Conservation (phyloP, 2,329 filamentous ascomycete species). For the Cadophora sp. region DNA sequence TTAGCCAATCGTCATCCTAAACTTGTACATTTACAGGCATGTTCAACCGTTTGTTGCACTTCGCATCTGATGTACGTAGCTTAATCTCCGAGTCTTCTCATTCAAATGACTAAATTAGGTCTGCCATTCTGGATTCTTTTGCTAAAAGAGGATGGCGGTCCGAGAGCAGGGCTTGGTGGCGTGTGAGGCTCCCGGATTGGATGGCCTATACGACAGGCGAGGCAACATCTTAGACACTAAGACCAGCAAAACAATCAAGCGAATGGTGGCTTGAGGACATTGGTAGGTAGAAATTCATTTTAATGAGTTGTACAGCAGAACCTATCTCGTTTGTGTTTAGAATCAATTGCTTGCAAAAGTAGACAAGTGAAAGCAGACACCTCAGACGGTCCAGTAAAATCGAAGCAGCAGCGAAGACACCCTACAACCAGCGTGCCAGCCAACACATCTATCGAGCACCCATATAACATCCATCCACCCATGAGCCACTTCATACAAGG, state of each 20-base stretch:
- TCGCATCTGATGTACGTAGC: constrained; percentile 2
- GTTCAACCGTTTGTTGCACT: background rate
- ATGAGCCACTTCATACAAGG: background rate
- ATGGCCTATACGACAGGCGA: background rate
- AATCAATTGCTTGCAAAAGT: background rate
- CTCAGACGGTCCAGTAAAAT: too few relatives aligned
- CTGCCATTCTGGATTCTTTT: background rate
- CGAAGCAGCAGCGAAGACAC: background rate
- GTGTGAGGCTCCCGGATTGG: background rate
- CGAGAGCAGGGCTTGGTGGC: background rate
- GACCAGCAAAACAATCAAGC: background rate
- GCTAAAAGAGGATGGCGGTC: background rate
- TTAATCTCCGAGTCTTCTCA: background rate
- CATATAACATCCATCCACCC: background rate
- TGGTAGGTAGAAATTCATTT: background rate
- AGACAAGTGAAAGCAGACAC: background rate
- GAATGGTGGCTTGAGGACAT: background rate
- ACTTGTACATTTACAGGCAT: background rate
- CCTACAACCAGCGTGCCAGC: background rate
- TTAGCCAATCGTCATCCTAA: background rate
- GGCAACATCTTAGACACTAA: background rate
- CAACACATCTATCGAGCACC: background rate
- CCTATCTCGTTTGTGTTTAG: background rate
- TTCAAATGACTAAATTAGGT: background rate
- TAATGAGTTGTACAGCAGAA: background rate